Conservation (phyloP, 345 rosid genomes). For the Arabis hirsuta region DNA sequence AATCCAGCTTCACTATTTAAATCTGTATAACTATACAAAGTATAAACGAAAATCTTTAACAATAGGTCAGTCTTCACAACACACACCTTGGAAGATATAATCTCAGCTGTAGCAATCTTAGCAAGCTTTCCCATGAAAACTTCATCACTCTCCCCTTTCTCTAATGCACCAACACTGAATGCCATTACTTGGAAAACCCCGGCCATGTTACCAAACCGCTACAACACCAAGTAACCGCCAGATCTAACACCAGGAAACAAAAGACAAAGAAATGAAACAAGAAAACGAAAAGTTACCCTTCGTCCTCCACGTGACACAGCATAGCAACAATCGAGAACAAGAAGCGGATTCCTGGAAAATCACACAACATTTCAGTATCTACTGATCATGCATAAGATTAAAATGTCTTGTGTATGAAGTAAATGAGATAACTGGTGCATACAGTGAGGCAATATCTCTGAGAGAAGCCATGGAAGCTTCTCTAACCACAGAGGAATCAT, state of each 20-base stretch:
- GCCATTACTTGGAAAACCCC: constrained; percentile 97
- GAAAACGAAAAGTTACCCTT: constrained; percentile 53
- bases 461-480: constrained; percentile 89
- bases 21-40: constrained; percentile 14
- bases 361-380: constrained; percentile 8
- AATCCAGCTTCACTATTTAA: constrained; percentile 15
- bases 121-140: constrained; percentile 84
- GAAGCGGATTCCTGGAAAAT: constrained; percentile 76
- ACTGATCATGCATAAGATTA: neutral
- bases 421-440: constrained; percentile 30
- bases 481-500: constrained; percentile 74
- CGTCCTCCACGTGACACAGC: constrained; percentile 90
- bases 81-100: constrained; percentile 87
- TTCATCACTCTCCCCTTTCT: constrained; percentile 66
- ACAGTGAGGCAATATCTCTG: constrained; percentile 76
- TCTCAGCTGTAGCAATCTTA: constrained; percentile 89
- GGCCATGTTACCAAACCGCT: constrained; percentile 94
- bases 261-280: neutral
- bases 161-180: constrained; percentile 66
- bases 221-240: constrained; percentile 33
- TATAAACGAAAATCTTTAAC: neutral
- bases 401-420: constrained; percentile 15
- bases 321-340: constrained; percentile 91
- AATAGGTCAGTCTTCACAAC: constrained; percentile 23
- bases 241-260: constrained; percentile 1